Evolutionary conservation across 768 basidiomycete genomes (phyloP), one percentile per base, ranked within the genome.

Genomic region (Rhodotorula taiwanensis): DNA sequence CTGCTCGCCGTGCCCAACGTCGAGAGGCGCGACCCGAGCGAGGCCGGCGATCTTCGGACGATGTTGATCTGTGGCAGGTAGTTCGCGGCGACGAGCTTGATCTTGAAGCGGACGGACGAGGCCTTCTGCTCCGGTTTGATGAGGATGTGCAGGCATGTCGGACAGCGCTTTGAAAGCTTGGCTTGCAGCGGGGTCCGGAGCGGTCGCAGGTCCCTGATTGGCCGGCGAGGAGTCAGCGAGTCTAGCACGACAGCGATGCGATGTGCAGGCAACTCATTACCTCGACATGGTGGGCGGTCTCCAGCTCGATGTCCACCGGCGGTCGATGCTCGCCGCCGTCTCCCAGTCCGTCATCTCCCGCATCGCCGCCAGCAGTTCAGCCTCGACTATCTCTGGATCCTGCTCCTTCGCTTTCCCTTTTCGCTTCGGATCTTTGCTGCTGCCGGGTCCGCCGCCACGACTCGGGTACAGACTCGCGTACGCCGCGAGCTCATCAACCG

Each of bases 51-150:
- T 10, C 69, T 64, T 33, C 66, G 69, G 42, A 81, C 76, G 41
- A 90, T 82, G 10, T 84, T 82, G 36, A 98, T 87, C 4, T 86
- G 83, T 1, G 95, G 95, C 21, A 99, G 80, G 76, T 98, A 98
- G 74, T 88, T 94, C 33, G 89, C 84, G 0, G 94, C 95, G 60
- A 94, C 89, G 54, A 98, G 84, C 76, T 98, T 98, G 77, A 99
- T 97, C 78, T 97, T 97, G 81, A 86, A 97, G 23, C 90, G 84
- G 42, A 88, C 86, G 23, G 89, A 91, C 70, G 91, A 89, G 0
- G 92, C 87, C 74, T 99, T 99, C 73, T 93, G 88, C 75, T 99
- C 95, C 6, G 95, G 95, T 75, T 97, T 95, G 77, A 97, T 95
- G 66, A 99, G 83, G 70, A 98, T 95, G 76, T 98, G 94, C 23